A percentile compares a stretch with the other conserved stretches of the same genome.
These are phyloP conservation scores for Eimeria falciformis DNA, from an alignment of 169 alveolate genomes.

Conservation along the genomic window DNA sequence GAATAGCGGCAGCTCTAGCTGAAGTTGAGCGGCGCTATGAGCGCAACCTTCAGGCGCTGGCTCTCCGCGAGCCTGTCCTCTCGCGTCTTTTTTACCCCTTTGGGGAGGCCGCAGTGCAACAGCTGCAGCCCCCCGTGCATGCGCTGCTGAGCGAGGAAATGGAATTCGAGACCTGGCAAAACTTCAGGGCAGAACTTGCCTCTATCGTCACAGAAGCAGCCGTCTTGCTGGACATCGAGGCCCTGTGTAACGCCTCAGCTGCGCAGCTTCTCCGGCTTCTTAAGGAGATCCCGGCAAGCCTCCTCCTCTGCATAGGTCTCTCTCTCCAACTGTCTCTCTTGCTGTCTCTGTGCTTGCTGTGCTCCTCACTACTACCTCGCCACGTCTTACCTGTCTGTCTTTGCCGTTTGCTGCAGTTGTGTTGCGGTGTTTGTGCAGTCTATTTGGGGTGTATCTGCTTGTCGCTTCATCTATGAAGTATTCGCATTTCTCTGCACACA, in stretches of 20 bases:
- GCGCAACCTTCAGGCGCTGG: constrained; percentile 24
- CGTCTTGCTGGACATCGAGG: constrained; percentile 39
- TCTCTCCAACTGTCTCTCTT: neutral
- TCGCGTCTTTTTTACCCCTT: constrained; percentile 48
- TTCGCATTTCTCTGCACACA: too few relatives aligned
- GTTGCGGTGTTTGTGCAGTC: neutral
- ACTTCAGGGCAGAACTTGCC: constrained; percentile 22
- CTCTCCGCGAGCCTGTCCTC: constrained; percentile 47
- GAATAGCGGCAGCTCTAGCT: neutral
- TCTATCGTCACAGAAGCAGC: constrained; percentile 58
- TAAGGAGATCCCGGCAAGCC: constrained; percentile 27
- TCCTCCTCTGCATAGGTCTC: neutral
- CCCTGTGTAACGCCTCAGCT: constrained; percentile 30
- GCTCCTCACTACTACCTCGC: too few relatives aligned
- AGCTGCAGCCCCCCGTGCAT: constrained; percentile 55
- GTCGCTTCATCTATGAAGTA: too few relatives aligned
- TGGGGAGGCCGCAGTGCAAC: constrained; percentile 52
- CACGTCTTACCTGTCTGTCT: too few relatives aligned
- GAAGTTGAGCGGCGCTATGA: constrained; percentile 33
- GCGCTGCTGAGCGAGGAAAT: constrained; percentile 22
- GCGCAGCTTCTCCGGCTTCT: constrained; percentile 39
- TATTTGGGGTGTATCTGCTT: too few relatives aligned
- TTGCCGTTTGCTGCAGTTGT: too few relatives aligned
- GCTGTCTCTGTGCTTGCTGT: neutral
- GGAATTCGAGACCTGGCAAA: constrained; percentile 58